Evolutionary conservation across 345 rosid genomes (phyloP), one percentile per base, ranked within the genome.

Genomic region (Gossypium mustelinum): DNA sequence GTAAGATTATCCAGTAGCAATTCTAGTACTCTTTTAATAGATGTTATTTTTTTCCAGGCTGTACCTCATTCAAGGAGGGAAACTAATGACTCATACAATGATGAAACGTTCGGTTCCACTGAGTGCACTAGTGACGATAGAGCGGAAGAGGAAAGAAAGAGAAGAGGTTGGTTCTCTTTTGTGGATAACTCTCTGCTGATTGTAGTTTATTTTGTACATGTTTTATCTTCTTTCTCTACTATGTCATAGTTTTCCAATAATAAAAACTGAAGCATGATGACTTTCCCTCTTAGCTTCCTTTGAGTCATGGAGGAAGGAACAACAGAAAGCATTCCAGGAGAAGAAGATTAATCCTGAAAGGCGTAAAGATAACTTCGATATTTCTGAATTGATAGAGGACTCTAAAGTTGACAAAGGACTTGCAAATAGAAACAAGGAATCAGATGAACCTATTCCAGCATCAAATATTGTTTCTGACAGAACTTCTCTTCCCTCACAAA

Each of bases 251-350:
- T 74, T 18, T 62, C 24, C 58, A 73, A 56, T 59, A 75, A 20
- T 69, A 50, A 66, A 75, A 69, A 73, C 80, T 76, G 70, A 78
- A 44, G 41, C 78, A 60, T 75, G 50, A 51, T 80, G 76, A 43
- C 25, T 73, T 81, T 76, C 43, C 51, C 63, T 77, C n/a, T 73
- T 85, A 96, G 99, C 86, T 82, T 89, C 98, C 73, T 96, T 96
- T 78, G 99, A 96, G 84, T 81, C 92, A 78, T 86, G 92, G 92
- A 87, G 99, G 87, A 93, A 90, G 86, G 98, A 93, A 84, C 98
- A 95, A 20, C 96, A 87, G 11, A 92, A 90, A 81, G 86, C 84
- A 78, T 89, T 89, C 74, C 93, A 87, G 82, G 99, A 90, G 64
- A 87, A 87, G 83, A 94, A 87, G 81, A 78, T 77, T 67, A 86